phyloP scores from a whole-genome alignment of 2,329 filamentous ascomycete genomes.

The Capronia epimyces region DNA sequence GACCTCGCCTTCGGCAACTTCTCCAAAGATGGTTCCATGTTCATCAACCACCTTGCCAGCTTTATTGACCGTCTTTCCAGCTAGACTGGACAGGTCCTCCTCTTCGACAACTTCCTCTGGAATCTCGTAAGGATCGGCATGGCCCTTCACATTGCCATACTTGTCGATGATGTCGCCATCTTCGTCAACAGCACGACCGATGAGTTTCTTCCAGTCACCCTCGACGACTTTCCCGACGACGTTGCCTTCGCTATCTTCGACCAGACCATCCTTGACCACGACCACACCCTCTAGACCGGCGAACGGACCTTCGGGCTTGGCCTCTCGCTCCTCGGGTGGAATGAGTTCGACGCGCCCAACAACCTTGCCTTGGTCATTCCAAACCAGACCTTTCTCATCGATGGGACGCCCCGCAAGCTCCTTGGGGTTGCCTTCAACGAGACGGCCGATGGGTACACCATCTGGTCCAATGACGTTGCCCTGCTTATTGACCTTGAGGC shows the following conservation, averaged over 20 bases:
- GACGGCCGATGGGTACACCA: constrained; percentile 51
- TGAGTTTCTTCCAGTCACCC: constrained; percentile 66
- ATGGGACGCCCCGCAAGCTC: constrained; percentile 53
- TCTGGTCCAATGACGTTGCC: constrained; percentile 52
- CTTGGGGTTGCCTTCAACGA: constrained; percentile 53
- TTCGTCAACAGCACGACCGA: constrained; percentile 69
- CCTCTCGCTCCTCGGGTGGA: constrained; percentile 52
- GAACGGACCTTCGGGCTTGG: constrained; percentile 53
- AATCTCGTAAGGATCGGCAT: constrained; percentile 52
- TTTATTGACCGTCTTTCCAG: constrained; percentile 60
- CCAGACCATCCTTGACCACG: constrained; percentile 54
- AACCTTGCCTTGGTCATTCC: constrained; percentile 52
- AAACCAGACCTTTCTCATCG: constrained; percentile 52
- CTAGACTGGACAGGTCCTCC: constrained; percentile 55
- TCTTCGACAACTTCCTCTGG: constrained; percentile 43
- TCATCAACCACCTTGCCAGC: constrained; percentile 57
- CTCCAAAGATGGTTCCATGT: constrained; percentile 54
- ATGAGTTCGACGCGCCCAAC: constrained; percentile 55
- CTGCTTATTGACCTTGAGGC: constrained; percentile 53
- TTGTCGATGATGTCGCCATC: constrained; percentile 78
- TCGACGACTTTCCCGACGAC: constrained; percentile 66
- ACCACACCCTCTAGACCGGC: constrained; percentile 53
- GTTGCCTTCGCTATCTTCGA: constrained; percentile 71
- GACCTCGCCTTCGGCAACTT: constrained; percentile 53
- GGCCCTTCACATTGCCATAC: constrained; percentile 60